Evolutionary conservation across 1,284 basidiomycete genomes (phyloP).

Genomic region (Leccinum solheimii): DNA sequence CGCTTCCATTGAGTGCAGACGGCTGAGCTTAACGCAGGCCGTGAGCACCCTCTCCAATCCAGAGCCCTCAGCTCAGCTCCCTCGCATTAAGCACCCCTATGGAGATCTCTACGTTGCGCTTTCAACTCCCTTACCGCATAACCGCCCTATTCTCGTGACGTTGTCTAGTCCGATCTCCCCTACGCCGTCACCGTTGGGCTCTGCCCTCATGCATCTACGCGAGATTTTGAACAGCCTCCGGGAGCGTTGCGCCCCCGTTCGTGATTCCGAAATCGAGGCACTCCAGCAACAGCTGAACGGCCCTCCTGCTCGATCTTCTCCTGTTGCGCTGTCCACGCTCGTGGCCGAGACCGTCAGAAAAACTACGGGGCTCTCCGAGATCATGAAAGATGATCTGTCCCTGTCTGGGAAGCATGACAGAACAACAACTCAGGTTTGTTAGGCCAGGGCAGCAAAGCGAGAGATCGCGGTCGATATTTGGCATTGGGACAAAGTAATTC

Average conservation of each 20-base stretch:
- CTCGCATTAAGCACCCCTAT: conserved; percentile 54
- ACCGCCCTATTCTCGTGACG: conserved; percentile 47
- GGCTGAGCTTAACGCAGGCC: conserved; percentile 39
- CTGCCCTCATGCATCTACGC: conserved; percentile 50
- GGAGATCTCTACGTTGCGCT: conserved; percentile 52
- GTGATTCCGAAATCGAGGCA: conserved; percentile 53
- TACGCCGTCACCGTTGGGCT: conserved; percentile 63
- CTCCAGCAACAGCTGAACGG: conserved; percentile 45
- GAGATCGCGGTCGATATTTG: no score
- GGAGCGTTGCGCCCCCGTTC: conserved; percentile 63
- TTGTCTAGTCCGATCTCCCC: conserved; percentile 61
- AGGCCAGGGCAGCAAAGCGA: no score
- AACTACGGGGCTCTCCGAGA: conserved; percentile 51
- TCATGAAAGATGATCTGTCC: conserved; percentile 65
- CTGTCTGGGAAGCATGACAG: conserved; percentile 61
- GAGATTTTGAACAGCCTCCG: conserved; percentile 51
- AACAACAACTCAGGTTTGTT: conserved; percentile 50
- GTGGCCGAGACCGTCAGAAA: conserved; percentile 47
- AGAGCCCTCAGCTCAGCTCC: conserved; percentile 46
- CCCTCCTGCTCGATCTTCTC: conserved; percentile 22
- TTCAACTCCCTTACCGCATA: conserved; percentile 51
- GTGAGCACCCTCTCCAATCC: conserved; percentile 44
- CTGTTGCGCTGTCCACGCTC: conserved; percentile 38
- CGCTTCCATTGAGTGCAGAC: conserved; percentile 2
- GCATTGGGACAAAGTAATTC: conserved; percentile 16